A percentile compares a stretch with the other conserved stretches of the same genome.
These are phyloP conservation scores for Tetrahymena elliotti DNA, from an alignment of 73 alveolate species.

Conservation along the genomic window DNA sequence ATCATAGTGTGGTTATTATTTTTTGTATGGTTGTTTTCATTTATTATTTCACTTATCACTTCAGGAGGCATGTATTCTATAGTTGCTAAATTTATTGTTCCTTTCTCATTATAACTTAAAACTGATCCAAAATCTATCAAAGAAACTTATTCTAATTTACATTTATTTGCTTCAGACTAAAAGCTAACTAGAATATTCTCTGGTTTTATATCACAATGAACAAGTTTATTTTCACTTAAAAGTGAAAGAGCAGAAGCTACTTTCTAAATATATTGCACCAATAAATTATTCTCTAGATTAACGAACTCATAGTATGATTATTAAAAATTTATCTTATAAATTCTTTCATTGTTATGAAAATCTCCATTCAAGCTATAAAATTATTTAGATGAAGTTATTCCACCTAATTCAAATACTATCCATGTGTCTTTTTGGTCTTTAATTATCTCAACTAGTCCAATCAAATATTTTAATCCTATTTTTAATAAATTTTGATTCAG, in stretches of 20 bases:
- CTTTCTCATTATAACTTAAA: not conserved
- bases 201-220: slow-evolving; percentile 66
- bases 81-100: not conserved
- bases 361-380: slow-evolving; percentile 57
- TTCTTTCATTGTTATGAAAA: slow-evolving; percentile 57
- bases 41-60: not conserved
- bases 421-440: slow-evolving; percentile 61
- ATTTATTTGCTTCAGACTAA: not conserved
- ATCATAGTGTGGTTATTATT: not conserved
- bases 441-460: slow-evolving; percentile 9
- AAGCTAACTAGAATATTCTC: slow-evolving; percentile 43
- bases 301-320: slow-evolving; percentile 18
- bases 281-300: slow-evolving; percentile 3
- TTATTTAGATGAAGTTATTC: slow-evolving; percentile 29
- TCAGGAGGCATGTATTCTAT: not conserved
- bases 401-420: slow-evolving; percentile 59
- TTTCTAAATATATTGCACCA: slow-evolving; percentile 17
- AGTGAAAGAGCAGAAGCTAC: slow-evolving; percentile 42
- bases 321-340: slow-evolving; percentile 26
- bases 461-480: slow-evolving; percentile 44
- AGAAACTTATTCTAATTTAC: slow-evolving; percentile 5
- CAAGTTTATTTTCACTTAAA: slow-evolving; percentile 27
- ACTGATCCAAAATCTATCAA: slow-evolving; percentile 60
- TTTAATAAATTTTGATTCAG: slow-evolving; percentile 20
- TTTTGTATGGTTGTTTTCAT: not conserved